Percentiles rank a stretch among this genome's conserved stretches.
phyloP scores from a whole-genome alignment of 306 rosid species.

The Citrullus mucosospermus region DNA sequence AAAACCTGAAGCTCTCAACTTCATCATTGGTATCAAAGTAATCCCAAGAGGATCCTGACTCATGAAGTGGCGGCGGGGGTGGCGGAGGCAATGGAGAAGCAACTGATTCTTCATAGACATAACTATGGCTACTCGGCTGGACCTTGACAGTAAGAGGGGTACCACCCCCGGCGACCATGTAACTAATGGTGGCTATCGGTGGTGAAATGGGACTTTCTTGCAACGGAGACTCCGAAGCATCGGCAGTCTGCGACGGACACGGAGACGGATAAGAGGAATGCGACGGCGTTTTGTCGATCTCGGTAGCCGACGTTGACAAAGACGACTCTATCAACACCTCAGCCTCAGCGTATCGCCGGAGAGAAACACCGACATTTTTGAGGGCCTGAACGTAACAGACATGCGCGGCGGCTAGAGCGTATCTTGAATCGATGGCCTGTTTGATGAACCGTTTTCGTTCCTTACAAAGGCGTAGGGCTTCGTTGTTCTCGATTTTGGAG shows the following conservation, averaged over 20 bases:
- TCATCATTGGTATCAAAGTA: conserved; percentile 67
- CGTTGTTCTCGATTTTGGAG: conserved; percentile 65
- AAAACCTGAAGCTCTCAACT: conserved; percentile 60
- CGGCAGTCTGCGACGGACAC: conserved; percentile 49
- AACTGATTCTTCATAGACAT: conserved; percentile 41
- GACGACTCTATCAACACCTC: conserved; percentile 73
- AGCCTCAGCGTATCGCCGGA: conserved; percentile 73
- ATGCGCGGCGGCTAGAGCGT: conserved; percentile 74
- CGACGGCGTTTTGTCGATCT: conserved; percentile 70
- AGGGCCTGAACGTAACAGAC: conserved; percentile 70
- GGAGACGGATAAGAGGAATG: conserved; percentile 83
- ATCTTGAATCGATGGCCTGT: conserved; percentile 81
- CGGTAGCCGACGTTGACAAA: conserved; percentile 39
- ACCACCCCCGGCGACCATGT: conserved; percentile 50
- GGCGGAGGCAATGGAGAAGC: conserved; percentile 45
- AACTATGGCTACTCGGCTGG: conserved; percentile 22
- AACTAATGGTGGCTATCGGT: conserved; percentile 33
- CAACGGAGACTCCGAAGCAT: conserved; percentile 61
- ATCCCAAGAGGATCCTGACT: conserved; percentile 73
- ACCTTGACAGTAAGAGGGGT: conserved; percentile 47
- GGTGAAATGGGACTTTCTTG: conserved; percentile 38
- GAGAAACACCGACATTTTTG: conserved; percentile 56
- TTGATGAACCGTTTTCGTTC: conserved; percentile 66
- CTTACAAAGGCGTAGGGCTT: conserved; percentile 66
- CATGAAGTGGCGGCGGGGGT: conserved; percentile 52